Evolutionary conservation across 352 stramenopile species (phyloP).

Genomic region (Globisporangium mamillatum): DNA sequence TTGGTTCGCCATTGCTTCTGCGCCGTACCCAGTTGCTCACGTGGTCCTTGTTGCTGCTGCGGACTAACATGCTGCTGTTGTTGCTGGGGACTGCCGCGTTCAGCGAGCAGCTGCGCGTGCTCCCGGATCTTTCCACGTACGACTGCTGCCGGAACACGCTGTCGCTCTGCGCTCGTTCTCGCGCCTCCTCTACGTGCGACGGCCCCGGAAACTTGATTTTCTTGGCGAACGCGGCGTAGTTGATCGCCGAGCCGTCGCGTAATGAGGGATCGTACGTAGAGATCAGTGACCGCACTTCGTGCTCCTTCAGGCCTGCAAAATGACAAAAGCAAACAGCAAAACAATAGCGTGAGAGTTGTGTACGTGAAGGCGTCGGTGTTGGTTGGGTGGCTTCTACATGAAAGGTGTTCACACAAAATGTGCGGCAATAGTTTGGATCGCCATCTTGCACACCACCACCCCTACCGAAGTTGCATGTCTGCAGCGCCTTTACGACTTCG

Average conservation of each 20-base stretch:
- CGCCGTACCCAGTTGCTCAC: no score
- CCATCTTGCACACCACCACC: neutral
- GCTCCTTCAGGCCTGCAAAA: slow-evolving; percentile 27
- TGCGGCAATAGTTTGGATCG: no score
- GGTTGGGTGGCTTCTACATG: neutral
- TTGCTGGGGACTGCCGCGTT: neutral
- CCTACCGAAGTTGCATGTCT: slow-evolving; percentile 31
- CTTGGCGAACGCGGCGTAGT: slow-evolving; percentile 44
- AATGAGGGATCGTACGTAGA: slow-evolving; percentile 23
- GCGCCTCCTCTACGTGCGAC: neutral
- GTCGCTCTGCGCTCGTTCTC: slow-evolving; percentile 21
- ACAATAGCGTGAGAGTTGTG: neutral
- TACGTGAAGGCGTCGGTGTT: neutral
- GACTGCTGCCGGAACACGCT: slow-evolving; percentile 44
- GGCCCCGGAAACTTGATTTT: slow-evolving; percentile 28
- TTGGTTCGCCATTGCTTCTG: no score
- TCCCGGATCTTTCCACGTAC: slow-evolving; percentile 42
- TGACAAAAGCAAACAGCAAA: no score
- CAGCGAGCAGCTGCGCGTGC: slow-evolving; percentile 32
- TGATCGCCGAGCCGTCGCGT: slow-evolving; percentile 26
- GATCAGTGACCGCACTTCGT: slow-evolving; percentile 32
- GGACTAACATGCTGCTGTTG: slow-evolving; percentile 8
- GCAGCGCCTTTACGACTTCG: slow-evolving; percentile 34
- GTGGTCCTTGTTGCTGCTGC: neutral
- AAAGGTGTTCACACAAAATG: neutral